These are phyloP conservation scores for Gnomoniopsis sp. DNA, from an alignment of 2,329 filamentous ascomycete species.

Conservation along the genomic window DNA sequence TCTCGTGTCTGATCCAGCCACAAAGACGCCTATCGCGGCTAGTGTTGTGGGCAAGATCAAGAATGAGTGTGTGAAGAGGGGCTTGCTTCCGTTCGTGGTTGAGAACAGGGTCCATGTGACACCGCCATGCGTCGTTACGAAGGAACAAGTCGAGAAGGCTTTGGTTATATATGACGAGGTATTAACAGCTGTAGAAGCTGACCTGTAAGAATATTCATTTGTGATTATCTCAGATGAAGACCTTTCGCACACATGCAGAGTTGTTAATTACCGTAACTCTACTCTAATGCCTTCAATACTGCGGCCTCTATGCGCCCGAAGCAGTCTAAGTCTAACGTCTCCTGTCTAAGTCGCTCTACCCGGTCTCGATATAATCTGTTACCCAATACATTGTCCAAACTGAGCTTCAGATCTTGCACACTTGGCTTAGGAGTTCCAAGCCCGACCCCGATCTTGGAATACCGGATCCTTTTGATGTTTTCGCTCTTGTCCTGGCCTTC, in stretches of 20 bases:
- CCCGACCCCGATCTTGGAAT: slow-evolving; percentile 32
- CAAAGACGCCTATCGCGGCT: slow-evolving; percentile 6
- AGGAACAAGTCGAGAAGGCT: slow-evolving; percentile 13
- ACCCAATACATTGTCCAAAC: slow-evolving; percentile 27
- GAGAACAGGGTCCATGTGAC: slow-evolving; percentile 17
- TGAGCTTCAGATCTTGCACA: slow-evolving; percentile 25
- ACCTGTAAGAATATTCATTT: not conserved
- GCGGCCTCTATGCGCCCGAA: slow-evolving; percentile 27
- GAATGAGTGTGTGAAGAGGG: slow-evolving; percentile 8
- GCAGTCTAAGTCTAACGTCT: slow-evolving; percentile 28
- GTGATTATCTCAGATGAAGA: not conserved
- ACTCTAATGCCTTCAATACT: not conserved
- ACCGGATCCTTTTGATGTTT: slow-evolving; percentile 32
- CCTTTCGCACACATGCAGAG: not conserved
- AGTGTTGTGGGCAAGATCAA: slow-evolving; percentile 13
- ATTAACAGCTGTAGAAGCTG: slow-evolving; percentile 3
- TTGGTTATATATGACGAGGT: slow-evolving; percentile 16
- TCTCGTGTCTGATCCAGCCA: slow-evolving; percentile 11
- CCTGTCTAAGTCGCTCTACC: slow-evolving; percentile 24
- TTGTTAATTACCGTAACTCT: not conserved
- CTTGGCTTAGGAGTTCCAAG: slow-evolving; percentile 26
- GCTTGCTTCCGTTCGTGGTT: slow-evolving; percentile 13
- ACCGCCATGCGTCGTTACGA: slow-evolving; percentile 10
- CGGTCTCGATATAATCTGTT: slow-evolving; percentile 21
- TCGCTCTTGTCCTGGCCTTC: slow-evolving; percentile 40